Evolutionary conservation across 345 rosid species (phyloP).

Genomic region (Odontarrhena argentea): DNA sequence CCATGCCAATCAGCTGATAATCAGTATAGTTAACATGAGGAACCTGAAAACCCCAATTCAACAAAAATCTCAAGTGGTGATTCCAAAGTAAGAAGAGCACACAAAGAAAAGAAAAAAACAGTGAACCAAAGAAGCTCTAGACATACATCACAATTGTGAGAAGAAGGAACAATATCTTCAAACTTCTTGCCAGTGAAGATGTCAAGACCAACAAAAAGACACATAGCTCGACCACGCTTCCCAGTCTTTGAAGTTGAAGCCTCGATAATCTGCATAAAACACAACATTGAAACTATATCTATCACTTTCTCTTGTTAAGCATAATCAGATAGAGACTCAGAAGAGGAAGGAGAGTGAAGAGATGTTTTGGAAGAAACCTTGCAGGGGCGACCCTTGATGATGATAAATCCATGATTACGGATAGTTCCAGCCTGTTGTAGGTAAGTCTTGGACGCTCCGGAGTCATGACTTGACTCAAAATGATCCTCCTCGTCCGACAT

Average conservation of each 20-base stretch:
- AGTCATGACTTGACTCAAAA: conserved; percentile 61
- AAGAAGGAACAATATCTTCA: conserved; percentile 81
- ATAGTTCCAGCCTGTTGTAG: conserved; percentile 75
- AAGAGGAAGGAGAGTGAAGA: background rate
- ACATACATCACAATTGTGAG: conserved; percentile 76
- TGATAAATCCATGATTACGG: conserved; percentile 64
- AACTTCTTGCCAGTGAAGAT: conserved; percentile 75
- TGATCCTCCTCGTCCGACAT: conserved; percentile 77
- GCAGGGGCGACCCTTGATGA: conserved; percentile 67
- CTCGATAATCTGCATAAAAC: conserved; percentile 59
- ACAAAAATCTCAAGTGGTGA: background rate
- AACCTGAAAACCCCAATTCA: conserved; percentile 45
- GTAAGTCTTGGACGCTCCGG: conserved; percentile 70
- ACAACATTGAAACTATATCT: background rate
- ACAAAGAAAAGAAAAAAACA: background rate
- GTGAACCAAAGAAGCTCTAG: background rate
- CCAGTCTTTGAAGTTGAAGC: conserved; percentile 84
- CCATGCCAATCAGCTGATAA: conserved; percentile 68
- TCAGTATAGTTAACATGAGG: conserved; percentile 72
- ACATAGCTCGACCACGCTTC: conserved; percentile 83
- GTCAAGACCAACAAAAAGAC: conserved; percentile 81
- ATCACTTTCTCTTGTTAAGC: background rate
- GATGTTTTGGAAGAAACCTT: conserved; percentile 40
- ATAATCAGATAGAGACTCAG: background rate
- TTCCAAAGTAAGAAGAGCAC: background rate